Conservation (phyloP, 495 filamentous ascomycete genomes). For the Talaromyces trachyspermus region DNA sequence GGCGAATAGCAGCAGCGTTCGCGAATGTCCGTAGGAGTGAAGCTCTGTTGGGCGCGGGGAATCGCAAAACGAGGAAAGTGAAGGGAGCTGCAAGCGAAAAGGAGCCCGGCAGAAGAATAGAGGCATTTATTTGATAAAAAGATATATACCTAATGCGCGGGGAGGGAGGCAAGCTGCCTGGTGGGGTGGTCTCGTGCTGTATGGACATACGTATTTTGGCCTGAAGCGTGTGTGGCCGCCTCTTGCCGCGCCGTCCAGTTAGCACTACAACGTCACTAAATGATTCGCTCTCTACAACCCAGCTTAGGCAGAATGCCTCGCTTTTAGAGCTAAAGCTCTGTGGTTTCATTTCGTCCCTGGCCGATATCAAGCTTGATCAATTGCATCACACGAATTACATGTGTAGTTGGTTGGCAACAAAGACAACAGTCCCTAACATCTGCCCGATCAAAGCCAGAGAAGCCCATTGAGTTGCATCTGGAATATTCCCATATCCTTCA, state of each 20-base stretch:
- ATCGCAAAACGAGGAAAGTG: slow-evolving; percentile 25
- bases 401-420: no score
- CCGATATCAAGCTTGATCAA: no score
- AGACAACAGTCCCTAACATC: no score
- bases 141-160: not conserved
- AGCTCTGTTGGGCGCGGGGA: not conserved
- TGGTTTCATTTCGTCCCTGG: no score
- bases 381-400: no score
- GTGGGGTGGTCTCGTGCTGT: slow-evolving; percentile 9
- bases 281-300: not conserved
- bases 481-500: no score
- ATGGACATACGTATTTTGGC: not conserved
- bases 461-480: no score
- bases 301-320: no score
- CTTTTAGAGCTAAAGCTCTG: no score
- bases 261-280: not conserved
- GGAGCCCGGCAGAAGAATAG: slow-evolving; percentile 31
- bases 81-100: slow-evolving; percentile 28
- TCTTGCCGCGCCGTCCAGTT: not conserved
- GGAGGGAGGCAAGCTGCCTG: not conserved
- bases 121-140: slow-evolving; percentile 10
- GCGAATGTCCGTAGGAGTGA: slow-evolving; percentile 8
- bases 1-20: slow-evolving; percentile 24
- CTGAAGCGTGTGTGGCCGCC: not conserved
- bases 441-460: no score